A percentile compares a stretch with the other conserved stretches of the same genome.
These are phyloP conservation scores for Colletotrichum liriopes DNA, from an alignment of 2,329 filamentous ascomycete genomes.

Conservation along the genomic window DNA sequence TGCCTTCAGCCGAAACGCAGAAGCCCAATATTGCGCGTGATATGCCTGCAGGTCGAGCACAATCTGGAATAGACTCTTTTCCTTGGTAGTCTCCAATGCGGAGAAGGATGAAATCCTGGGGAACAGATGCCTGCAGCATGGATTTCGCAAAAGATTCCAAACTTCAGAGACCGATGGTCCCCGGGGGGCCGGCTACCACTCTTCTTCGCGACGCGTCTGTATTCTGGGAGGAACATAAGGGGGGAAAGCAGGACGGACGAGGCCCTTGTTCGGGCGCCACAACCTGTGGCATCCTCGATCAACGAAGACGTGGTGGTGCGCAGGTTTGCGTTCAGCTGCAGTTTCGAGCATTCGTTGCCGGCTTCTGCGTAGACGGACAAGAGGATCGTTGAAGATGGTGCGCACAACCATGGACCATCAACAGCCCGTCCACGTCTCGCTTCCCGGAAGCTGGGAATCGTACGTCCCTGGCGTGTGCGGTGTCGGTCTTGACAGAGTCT, in stretches of 20 bases:
- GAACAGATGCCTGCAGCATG: slow-evolving; percentile 23
- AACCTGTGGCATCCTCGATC: not conserved
- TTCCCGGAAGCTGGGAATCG: slow-evolving; percentile 18
- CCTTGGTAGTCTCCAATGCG: not conserved
- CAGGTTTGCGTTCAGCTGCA: slow-evolving; percentile 18
- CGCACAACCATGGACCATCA: not conserved
- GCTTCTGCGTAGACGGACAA: not conserved
- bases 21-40: not conserved
- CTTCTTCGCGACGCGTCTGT: not conserved
- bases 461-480: slow-evolving; percentile 18
- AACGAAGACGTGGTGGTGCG: not conserved
- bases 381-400: not conserved
- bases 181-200: not conserved
- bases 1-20: not conserved
- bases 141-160: slow-evolving; percentile 2
- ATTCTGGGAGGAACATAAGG: not conserved
- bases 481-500: slow-evolving; percentile 20
- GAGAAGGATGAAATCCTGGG: slow-evolving; percentile 36
- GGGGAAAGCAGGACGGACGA: too few relatives aligned
- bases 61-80: slow-evolving; percentile 12
- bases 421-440: slow-evolving; percentile 3
- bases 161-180: not conserved
- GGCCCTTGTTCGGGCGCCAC: not conserved
- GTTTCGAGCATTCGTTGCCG: slow-evolving; percentile 3
- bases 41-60: slow-evolving; percentile 13